Evolutionary conservation across 208 protist genomes (phyloP).

Genomic region (Crithidia sp.): DNA sequence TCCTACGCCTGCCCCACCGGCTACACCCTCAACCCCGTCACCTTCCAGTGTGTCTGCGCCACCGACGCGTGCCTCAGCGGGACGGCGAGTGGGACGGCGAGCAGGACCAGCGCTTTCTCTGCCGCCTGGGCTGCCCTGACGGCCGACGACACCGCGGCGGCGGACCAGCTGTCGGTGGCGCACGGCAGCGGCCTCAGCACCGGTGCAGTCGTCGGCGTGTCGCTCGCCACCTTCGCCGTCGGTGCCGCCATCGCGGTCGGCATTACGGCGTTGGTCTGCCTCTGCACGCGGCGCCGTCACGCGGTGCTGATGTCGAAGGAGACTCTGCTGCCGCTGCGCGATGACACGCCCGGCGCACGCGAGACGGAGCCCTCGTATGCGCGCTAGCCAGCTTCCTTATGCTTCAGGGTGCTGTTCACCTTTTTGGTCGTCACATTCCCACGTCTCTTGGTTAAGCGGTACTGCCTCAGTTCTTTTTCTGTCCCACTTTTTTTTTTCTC

Average conservation of each 20-base stretch:
- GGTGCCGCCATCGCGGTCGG: constrained; percentile 28
- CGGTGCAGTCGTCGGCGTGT: constrained; percentile 33
- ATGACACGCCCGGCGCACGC: neutral
- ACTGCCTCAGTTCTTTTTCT: too few species aligned
- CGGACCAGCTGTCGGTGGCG: neutral
- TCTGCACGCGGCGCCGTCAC: constrained; percentile 16
- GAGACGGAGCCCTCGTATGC: neutral
- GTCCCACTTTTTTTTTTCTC: too few species aligned
- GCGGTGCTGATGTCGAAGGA: neutral
- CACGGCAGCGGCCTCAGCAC: constrained; percentile 19
- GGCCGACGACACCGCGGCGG: constrained; percentile 1
- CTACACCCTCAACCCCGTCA: constrained; percentile 34
- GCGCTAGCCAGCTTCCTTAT: too few species aligned
- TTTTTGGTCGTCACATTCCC: too few species aligned
- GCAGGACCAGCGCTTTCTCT: neutral
- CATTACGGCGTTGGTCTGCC: constrained; percentile 16
- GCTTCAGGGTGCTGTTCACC: too few species aligned
- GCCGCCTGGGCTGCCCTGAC: constrained; percentile 13
- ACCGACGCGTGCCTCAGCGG: constrained; percentile 10
- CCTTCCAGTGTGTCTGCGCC: constrained; percentile 39
- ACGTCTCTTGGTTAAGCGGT: too few species aligned
- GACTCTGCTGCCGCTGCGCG: constrained; percentile 4
- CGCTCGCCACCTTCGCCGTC: constrained; percentile 32
- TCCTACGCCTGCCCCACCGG: constrained; percentile 29
- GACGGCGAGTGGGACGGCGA: neutral